These are phyloP conservation scores for Paecilomyces sp. DNA, from an alignment of 2,329 filamentous ascomycete genomes.

Conservation along the genomic window DNA sequence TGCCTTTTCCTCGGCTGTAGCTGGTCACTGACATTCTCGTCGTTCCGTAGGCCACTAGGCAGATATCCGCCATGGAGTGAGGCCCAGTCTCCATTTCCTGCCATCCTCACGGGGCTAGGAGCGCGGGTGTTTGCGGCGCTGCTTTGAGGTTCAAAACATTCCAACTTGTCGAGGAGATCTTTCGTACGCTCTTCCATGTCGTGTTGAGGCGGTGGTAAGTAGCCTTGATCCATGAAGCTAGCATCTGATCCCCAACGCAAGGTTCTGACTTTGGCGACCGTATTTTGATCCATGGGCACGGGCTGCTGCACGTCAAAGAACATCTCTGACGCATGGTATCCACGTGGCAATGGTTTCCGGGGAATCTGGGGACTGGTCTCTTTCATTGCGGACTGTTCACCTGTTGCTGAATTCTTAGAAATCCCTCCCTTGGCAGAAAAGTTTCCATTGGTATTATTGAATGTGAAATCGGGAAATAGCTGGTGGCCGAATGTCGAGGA, in stretches of 20 bases:
- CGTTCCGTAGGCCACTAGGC: conserved; percentile 7
- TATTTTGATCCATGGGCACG: conserved; percentile 27
- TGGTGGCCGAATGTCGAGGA: conserved; percentile 23
- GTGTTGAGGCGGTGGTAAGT: conserved; percentile 49
- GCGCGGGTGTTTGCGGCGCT: conserved; percentile 56
- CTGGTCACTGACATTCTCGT: conserved; percentile 14
- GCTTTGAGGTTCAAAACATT: conserved; percentile 50
- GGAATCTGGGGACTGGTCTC: conserved; percentile 7
- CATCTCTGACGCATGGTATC: conserved; percentile 31
- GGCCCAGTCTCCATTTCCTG: conserved; percentile 10
- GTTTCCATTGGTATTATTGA: conserved; percentile 14
- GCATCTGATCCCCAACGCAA: conserved; percentile 63
- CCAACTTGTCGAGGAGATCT: conserved; percentile 49
- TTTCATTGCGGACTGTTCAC: conserved; percentile 6
- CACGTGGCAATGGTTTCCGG: conserved; percentile 18
- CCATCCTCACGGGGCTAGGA: conserved; percentile 45
- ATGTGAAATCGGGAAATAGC: conserved; percentile 14
- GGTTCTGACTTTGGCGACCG: conserved; percentile 30
- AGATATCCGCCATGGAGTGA: conserved; percentile 5
- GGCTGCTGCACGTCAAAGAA: conserved; percentile 30
- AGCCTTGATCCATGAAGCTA: conserved; percentile 57
- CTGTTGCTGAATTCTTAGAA: conserved; percentile 12
- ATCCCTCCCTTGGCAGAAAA: conserved; percentile 10
- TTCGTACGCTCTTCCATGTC: conserved; percentile 52
- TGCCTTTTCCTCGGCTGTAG: conserved; percentile 25